Base-by-base conservation (phyloP, 129 eudicot species). In the Dittrichia graveolens region DNA sequence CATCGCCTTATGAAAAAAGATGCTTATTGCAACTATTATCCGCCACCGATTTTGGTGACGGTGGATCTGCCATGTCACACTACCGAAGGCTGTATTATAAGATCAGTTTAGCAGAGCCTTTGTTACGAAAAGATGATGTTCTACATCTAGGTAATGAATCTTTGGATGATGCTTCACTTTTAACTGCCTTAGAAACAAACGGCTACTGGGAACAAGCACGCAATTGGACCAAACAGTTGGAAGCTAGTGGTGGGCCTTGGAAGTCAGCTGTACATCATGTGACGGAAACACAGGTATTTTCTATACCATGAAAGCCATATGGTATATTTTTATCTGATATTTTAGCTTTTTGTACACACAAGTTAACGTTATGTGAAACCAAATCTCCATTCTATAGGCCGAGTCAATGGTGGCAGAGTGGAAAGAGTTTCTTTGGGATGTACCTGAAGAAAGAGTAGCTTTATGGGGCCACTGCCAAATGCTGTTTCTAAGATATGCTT, bases 371-470 rank as follows among this genome's bases (percentile, higher is more conserved):
- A 50, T 24, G 16, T 73, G 45, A 73, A 62, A 31, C 14, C 14
- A 11, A 64, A 43, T 74, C 52, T 64, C 46, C 12, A n/a, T 75
- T 31, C 14, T 67, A 65, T 83, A 94, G 98, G 98, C 98, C 64
- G 98, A 90, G 72, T 87, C 96, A 67, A 90, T 94, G 98, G 98
- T 94, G 66, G 84, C 96, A n/a, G 98, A 90, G 72, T 94, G 96
- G 98, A 94, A 94, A 79, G 96, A 90, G 72, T 94, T 89, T 79
- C 91, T 94, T 70, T 94, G 98, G 98, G 98, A 94, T 83, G 96
- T 94, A 48, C 92, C 95, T 9, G 98, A 90, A 77, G 98, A 94
- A 82, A 85, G 98, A 76, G 88, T 83, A 77, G 95, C 98, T 83
- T 78, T 94, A 64, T 94, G 98, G 98, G 88, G 90, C 73, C 98